A percentile compares a stretch with the other conserved stretches of the same genome.
Conservation (phyloP, 2,329 filamentous ascomycete species). For the Talaromyces sp. region DNA sequence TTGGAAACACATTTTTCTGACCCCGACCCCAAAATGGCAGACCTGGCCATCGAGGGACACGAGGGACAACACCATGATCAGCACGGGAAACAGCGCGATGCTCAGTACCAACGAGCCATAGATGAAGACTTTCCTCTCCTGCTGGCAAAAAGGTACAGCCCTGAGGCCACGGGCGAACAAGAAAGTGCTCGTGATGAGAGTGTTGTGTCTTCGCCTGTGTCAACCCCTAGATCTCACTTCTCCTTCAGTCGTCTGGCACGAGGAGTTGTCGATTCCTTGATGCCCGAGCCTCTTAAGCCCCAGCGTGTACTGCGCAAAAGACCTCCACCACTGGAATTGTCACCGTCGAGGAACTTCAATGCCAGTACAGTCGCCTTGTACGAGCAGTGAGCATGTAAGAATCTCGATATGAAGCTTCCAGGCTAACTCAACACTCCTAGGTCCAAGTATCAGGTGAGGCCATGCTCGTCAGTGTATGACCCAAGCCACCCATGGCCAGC, state of each 20-base stretch:
- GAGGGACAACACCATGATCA: background rate
- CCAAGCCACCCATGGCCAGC: slow-evolving; percentile 3
- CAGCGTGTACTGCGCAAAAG: slow-evolving; percentile 1
- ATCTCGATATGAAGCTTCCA: background rate
- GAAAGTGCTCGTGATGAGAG: background rate
- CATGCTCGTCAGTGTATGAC: slow-evolving; percentile 8
- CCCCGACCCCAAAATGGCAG: background rate
- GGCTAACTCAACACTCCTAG: background rate
- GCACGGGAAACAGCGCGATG: background rate
- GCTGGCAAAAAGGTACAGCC: slow-evolving; percentile 1
- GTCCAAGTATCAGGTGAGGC: background rate
- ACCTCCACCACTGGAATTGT: background rate
- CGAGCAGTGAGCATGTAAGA: background rate
- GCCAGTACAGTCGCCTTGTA: background rate
- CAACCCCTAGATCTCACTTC: background rate
- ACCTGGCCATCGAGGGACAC: background rate
- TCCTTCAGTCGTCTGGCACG: slow-evolving; percentile 5
- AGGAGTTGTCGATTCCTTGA: slow-evolving; percentile 7
- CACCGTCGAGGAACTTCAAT: background rate
- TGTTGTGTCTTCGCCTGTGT: background rate
- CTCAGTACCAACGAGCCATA: background rate
- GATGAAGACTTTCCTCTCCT: slow-evolving; percentile 2
- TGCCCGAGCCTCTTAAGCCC: slow-evolving; percentile 5
- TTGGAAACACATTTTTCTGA: background rate
- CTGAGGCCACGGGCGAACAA: background rate